Evolutionary conservation across 768 basidiomycete species (phyloP).

Genomic region (Kwoniella bestiolae): DNA sequence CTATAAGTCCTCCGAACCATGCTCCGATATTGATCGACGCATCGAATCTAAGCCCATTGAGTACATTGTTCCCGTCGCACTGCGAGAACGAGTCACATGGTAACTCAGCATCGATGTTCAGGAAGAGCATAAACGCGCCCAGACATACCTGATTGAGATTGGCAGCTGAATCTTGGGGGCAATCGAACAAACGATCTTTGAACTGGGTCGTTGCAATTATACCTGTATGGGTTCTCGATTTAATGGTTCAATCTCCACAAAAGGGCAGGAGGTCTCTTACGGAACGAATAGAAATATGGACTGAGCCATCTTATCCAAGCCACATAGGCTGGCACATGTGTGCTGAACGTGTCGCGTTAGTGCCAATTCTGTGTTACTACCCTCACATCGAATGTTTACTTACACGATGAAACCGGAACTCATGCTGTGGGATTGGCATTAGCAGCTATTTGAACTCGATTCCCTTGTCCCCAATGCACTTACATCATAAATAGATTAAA

Average conservation of each 20-base stretch:
- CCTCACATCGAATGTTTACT: slow-evolving; percentile 2
- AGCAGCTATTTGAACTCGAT: too few species aligned
- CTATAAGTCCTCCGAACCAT: slow-evolving; percentile 52
- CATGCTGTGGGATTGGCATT: too few species aligned
- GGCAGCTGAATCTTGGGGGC: slow-evolving; percentile 43
- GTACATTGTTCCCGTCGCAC: slow-evolving; percentile 59
- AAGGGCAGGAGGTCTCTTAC: too few species aligned
- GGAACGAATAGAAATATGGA: slow-evolving; percentile 59
- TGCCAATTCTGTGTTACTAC: too few species aligned
- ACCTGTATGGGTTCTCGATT: too few species aligned
- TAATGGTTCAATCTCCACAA: too few species aligned
- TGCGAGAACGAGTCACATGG: slow-evolving; percentile 18
- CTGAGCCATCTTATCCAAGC: slow-evolving; percentile 60
- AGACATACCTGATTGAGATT: slow-evolving; percentile 34
- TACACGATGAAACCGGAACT: slow-evolving; percentile 47
- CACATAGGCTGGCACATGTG: slow-evolving; percentile 55
- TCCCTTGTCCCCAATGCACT: too few species aligned
- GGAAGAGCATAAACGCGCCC: background rate
- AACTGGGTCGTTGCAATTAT: slow-evolving; percentile 59
- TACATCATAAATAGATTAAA: slow-evolving; percentile 46
- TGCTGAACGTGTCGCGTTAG: slow-evolving; percentile 21
- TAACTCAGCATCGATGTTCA: background rate
- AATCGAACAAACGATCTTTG: slow-evolving; percentile 54
- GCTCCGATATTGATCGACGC: slow-evolving; percentile 37
- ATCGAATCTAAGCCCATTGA: slow-evolving; percentile 57